Percentiles rank a stretch among this genome's conserved stretches.
Conservation (phyloP, 2,329 filamentous ascomycete genomes). For the Ophiostoma ulmi region DNA sequence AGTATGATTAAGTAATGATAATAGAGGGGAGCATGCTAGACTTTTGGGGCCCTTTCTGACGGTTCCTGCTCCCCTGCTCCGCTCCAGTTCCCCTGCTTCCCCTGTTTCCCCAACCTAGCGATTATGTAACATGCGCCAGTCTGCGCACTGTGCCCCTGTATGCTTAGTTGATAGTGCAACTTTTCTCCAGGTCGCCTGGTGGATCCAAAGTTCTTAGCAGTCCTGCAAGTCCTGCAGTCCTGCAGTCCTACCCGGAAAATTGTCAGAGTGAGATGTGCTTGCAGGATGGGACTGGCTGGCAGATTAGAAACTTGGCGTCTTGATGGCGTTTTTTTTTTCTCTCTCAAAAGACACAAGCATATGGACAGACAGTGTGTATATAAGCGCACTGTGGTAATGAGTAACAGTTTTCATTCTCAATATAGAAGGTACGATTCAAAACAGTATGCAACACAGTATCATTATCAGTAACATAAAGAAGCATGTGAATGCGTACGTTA, state of each 20-base stretch:
- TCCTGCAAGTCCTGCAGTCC: not conserved
- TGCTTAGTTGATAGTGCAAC: not conserved
- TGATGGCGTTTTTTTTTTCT: not conserved
- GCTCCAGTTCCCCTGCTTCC: not conserved
- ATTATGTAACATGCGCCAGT: not conserved
- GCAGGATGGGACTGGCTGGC: not conserved
- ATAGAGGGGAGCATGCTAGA: not conserved
- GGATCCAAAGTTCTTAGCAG: not conserved
- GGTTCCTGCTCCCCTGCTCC: not conserved
- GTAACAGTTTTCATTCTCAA: not conserved
- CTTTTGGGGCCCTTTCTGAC: not conserved
- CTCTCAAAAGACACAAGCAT: not conserved
- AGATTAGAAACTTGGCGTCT: not conserved
- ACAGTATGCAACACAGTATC: not conserved
- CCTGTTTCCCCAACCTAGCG: slow-evolving; percentile 11
- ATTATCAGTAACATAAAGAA: not conserved
- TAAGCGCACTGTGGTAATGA: not conserved
- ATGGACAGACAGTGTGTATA: not conserved
- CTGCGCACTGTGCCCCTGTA: slow-evolving; percentile 3
- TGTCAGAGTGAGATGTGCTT: not conserved
- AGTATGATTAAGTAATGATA: slow-evolving; percentile 8
- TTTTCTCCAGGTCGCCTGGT: slow-evolving; percentile 4
- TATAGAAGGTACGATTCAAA: not conserved
- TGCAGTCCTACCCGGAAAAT: not conserved
- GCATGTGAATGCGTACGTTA: not conserved